phyloP scores from a whole-genome alignment of 2,329 filamentous ascomycete species.

The Arthrinium puccinioides region DNA sequence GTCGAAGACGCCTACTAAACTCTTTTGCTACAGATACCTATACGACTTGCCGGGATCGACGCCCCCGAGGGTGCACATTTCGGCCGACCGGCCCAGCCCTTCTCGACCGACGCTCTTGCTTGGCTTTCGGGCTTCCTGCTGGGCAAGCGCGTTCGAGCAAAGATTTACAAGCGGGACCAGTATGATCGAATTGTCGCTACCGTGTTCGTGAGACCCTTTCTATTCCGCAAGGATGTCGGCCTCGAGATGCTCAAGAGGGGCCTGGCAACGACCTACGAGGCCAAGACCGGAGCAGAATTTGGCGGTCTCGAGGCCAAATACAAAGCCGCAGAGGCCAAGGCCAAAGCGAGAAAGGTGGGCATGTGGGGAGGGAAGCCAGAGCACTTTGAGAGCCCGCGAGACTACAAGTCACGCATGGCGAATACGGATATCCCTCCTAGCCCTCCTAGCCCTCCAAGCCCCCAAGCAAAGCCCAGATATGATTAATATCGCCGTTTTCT shows the following conservation, averaged over 20 bases:
- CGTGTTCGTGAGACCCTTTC: constrained; percentile 63
- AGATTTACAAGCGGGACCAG: constrained; percentile 79
- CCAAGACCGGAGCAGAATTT: constrained; percentile 83
- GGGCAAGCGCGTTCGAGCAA: constrained; percentile 69
- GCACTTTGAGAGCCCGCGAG: constrained; percentile 73
- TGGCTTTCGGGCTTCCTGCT: constrained; percentile 73
- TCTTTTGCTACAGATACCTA: constrained; percentile 60
- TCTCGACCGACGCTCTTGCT: constrained; percentile 67
- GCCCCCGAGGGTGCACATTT: constrained; percentile 92
- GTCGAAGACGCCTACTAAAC: background rate
- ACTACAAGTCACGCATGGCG: constrained; percentile 69
- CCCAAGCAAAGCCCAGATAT: too few species aligned
- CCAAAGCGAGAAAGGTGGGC: constrained; percentile 57
- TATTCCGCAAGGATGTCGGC: constrained; percentile 74
- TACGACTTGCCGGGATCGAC: constrained; percentile 87
- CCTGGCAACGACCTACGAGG: constrained; percentile 87
- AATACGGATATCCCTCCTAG: too few species aligned
- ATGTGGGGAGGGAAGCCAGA: constrained; percentile 66
- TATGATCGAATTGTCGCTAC: constrained; percentile 88
- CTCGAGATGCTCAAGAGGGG: constrained; percentile 82
- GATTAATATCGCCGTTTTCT: too few species aligned
- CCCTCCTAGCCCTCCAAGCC: too few species aligned
- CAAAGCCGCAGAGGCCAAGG: constrained; percentile 56
- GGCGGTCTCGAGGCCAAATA: constrained; percentile 63
- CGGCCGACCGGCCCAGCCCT: constrained; percentile 80